These are phyloP conservation scores for Komagataella phaffii DNA, from an alignment of 805 yeast genomes.

Conservation along the genomic window DNA sequence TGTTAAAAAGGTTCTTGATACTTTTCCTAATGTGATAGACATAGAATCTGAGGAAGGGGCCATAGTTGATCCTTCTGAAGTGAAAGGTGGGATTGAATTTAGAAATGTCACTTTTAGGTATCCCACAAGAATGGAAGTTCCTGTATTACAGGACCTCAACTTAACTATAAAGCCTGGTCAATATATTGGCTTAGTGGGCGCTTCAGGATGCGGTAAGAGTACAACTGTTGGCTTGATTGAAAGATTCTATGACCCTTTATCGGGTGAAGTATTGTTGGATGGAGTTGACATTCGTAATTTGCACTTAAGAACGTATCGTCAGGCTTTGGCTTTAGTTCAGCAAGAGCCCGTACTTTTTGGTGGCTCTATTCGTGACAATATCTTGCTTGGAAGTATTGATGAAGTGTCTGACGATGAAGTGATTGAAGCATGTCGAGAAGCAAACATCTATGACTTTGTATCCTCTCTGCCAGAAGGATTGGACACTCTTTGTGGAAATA, in stretches of 20 bases:
- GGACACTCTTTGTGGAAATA: conserved; percentile 40
- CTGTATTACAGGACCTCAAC: conserved; percentile 47
- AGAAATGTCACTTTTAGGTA: conserved; percentile 55
- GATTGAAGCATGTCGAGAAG: conserved; percentile 31
- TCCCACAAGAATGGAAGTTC: conserved; percentile 71
- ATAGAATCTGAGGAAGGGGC: neutral
- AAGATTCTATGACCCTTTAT: conserved; percentile 69
- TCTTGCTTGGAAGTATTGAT: conserved; percentile 55
- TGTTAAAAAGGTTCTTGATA: neutral
- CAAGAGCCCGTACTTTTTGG: conserved; percentile 87
- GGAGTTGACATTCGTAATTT: conserved; percentile 47
- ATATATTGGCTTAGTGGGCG: conserved; percentile 92
- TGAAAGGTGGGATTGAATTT: conserved; percentile 49
- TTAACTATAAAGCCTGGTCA: conserved; percentile 68
- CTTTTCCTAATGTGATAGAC: neutral
- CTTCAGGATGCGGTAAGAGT: conserved; percentile 94
- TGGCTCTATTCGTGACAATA: conserved; percentile 75
- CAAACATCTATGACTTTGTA: conserved; percentile 46
- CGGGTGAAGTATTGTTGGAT: conserved; percentile 55
- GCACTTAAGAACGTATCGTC: conserved; percentile 61
- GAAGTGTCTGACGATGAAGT: conserved; percentile 38
- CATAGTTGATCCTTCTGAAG: conserved; percentile 1
- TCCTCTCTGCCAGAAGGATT: conserved; percentile 45
- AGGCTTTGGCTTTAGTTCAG: conserved; percentile 73
- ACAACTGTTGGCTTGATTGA: conserved; percentile 70